Percentiles rank a stretch among this genome's conserved stretches.
These are phyloP conservation scores for Penicillium sp. DNA, from an alignment of 2,329 filamentous ascomycete genomes.

Conservation along the genomic window DNA sequence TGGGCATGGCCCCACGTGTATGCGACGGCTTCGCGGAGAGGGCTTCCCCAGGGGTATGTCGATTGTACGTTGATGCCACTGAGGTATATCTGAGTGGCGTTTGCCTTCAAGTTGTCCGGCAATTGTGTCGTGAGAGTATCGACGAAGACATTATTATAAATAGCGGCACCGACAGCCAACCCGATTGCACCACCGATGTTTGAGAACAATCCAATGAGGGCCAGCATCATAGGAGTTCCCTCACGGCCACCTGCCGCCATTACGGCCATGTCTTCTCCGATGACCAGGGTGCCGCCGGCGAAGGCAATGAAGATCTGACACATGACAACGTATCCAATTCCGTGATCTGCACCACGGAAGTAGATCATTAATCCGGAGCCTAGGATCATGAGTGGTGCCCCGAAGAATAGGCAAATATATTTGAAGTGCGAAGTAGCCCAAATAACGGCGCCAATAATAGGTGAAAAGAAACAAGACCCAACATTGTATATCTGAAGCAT, in stretches of 20 bases:
- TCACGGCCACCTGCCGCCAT: conserved; percentile 57
- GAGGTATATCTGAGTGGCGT: conserved; percentile 27
- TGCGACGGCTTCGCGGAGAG: conserved; percentile 36
- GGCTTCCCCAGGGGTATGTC: conserved; percentile 30
- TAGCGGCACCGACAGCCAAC: conserved; percentile 35
- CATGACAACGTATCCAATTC: conserved; percentile 54
- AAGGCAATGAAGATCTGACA: conserved; percentile 58
- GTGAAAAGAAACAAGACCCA: conserved; percentile 52
- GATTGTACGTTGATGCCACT: conserved; percentile 32
- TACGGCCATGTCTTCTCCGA: conserved; percentile 58
- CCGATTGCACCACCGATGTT: conserved; percentile 40
- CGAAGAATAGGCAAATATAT: conserved; percentile 51
- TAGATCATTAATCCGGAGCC: conserved; percentile 57
- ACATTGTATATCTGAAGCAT: conserved; percentile 55
- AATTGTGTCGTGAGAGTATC: conserved; percentile 47
- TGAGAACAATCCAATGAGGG: conserved; percentile 36
- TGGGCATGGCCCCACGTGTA: conserved; percentile 42
- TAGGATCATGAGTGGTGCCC: conserved; percentile 52
- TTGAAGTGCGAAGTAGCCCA: conserved; percentile 54
- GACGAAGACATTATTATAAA: conserved; percentile 61
- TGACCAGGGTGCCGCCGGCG: conserved; percentile 54
- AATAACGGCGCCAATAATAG: conserved; percentile 52
- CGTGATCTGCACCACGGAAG: conserved; percentile 51
- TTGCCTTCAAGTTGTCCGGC: conserved; percentile 34
- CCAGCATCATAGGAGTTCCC: conserved; percentile 50